Base-by-base conservation (phyloP, 495 filamentous ascomycete species). In the Podospora pseudoanserina region DNA sequence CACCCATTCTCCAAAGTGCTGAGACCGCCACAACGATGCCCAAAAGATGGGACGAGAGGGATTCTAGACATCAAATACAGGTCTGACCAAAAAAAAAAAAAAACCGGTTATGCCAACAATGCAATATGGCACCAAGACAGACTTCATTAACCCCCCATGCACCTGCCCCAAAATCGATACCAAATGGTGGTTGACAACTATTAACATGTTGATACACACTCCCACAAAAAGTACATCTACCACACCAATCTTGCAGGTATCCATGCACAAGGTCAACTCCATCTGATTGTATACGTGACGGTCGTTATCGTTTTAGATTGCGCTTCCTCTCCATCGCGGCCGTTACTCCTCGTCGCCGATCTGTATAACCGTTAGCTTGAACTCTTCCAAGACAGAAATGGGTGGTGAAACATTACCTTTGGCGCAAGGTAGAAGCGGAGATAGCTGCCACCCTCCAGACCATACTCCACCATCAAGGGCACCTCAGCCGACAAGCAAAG, bases 341-440 rank as follows among this genome's bases (percentile, higher is more conserved):
- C 62, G 7, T 85, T 89, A 96, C 80, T 96, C 92, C 72, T 97
- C 92, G 67, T 97, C 94, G 64, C 94, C 93, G 78, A 97, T 94
- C 91, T 94, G 71, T 27, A 56, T 4, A 57, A 49, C 39, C 15
- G 49, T 62, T 55, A 39, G 16, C 20, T 58, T 4, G 3, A 15
- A 7, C 30, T 32, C 30, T 7, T 7, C 16, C 7, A 16, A 9
- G 44, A 65, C 13, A 64, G 23, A 44, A 23, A 16, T 55, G 19
- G 63, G 7, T 9, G 58, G 5, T 65, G 62, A 32, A 54, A 79
- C 85, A 60, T 81, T 81, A 92, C 91, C 93, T 99, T 99, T 64
- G 95, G 95, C 72, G 95, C 95, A 65, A 99, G 88, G 80, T 97
- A 99, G 88, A 97, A 99, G 70, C 96, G 85, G 76, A 99, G 80